These are phyloP conservation scores for Trichophaea hybrida DNA, from an alignment of 2,329 filamentous ascomycete species.

Conservation along the genomic window DNA sequence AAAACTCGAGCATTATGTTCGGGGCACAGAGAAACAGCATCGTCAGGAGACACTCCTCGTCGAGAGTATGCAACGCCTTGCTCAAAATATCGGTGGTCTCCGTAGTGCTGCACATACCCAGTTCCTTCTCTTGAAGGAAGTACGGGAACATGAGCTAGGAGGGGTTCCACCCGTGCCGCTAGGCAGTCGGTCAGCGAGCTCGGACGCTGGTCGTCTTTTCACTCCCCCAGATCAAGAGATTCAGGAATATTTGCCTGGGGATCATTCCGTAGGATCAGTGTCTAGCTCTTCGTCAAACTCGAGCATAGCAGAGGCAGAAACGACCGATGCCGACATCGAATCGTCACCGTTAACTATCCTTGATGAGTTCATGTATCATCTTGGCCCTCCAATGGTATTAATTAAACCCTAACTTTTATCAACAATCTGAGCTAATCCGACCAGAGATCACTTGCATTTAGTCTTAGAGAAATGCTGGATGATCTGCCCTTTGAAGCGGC, in stretches of 20 bases:
- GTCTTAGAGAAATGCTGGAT: slow-evolving; percentile 72
- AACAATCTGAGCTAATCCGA: slow-evolving; percentile 20
- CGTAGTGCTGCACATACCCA: slow-evolving; percentile 81
- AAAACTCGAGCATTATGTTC: slow-evolving; percentile 48
- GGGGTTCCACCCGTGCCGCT: background rate
- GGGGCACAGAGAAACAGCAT: slow-evolving; percentile 50
- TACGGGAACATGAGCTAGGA: background rate
- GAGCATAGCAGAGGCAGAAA: background rate
- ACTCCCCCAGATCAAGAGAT: slow-evolving; percentile 12
- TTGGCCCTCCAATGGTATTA: slow-evolving; percentile 75
- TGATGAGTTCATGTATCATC: slow-evolving; percentile 68
- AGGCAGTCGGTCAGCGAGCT: too few species aligned
- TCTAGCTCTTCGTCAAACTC: background rate
- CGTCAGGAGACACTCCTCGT: slow-evolving; percentile 64
- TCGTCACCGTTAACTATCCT: slow-evolving; percentile 64
- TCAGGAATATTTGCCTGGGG: background rate
- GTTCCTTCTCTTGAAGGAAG: slow-evolving; percentile 51
- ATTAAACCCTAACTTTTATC: background rate
- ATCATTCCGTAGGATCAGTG: too few species aligned
- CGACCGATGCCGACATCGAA: background rate
- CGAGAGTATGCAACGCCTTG: slow-evolving; percentile 49
- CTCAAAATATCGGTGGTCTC: slow-evolving; percentile 79
- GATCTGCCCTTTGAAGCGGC: slow-evolving; percentile 67
- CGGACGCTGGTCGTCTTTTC: slow-evolving; percentile 8
- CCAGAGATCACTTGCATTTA: slow-evolving; percentile 78